phyloP scores from a whole-genome alignment of 108 stramenopile species.

The Seminavis robusta region DNA sequence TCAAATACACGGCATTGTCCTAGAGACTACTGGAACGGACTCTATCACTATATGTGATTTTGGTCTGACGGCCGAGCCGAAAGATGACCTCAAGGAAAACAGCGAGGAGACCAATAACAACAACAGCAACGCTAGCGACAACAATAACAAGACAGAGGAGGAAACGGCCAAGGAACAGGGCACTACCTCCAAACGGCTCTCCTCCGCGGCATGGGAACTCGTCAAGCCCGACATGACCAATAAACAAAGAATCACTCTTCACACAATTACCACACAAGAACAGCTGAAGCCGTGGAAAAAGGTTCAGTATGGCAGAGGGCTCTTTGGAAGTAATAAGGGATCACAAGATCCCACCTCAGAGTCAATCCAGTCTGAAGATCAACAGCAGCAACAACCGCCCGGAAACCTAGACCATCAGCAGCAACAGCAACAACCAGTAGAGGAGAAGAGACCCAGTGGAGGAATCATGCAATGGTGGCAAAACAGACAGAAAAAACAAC shows the following conservation, averaged over 20 bases:
- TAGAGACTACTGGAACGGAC: slow-evolving; percentile 11
- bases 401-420: background rate
- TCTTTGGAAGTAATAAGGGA: background rate
- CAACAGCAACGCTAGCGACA: no score
- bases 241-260: slow-evolving; percentile 8
- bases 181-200: background rate
- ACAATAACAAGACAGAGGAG: no score
- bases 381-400: background rate
- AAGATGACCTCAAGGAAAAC: slow-evolving; percentile 10
- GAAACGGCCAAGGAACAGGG: slow-evolving; percentile 2
- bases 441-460: background rate
- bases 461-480: background rate
- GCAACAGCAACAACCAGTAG: background rate
- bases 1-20: slow-evolving; percentile 56
- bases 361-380: background rate
- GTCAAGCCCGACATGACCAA: background rate
- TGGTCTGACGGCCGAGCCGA: slow-evolving; percentile 35
- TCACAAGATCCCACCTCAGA: no score
- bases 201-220: background rate
- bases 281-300: slow-evolving; percentile 18
- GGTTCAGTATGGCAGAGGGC: slow-evolving; percentile 15
- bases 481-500: background rate
- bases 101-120: background rate
- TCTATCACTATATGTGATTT: slow-evolving; percentile 46
- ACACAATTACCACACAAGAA: slow-evolving; percentile 3